A percentile compares a stretch with the other conserved stretches of the same genome.
Conservation (phyloP, 257 asterid genomes). For the Coffea canephora region DNA sequence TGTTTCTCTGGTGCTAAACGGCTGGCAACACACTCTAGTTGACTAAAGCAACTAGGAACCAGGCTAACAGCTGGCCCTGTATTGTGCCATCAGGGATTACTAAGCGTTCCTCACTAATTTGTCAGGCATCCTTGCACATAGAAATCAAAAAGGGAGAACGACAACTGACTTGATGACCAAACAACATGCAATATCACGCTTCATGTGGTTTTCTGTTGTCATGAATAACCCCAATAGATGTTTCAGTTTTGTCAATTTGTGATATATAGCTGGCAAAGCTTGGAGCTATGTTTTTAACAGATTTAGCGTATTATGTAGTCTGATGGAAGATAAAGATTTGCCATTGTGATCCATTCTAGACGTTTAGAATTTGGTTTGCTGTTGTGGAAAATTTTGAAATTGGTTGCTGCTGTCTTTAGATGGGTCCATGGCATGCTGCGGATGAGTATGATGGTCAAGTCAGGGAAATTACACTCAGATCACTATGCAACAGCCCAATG, state of each 20-base stretch:
- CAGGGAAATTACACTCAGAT: conserved; percentile 73
- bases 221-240: neutral
- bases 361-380: neutral
- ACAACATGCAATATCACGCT: too few species aligned
- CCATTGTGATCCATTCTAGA: neutral
- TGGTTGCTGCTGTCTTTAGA: conserved; percentile 41
- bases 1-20: neutral
- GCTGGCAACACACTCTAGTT: neutral
- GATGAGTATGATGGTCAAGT: conserved; percentile 79
- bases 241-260: neutral
- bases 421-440: conserved; percentile 77
- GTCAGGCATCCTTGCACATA: neutral
- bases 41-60: neutral
- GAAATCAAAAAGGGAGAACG: neutral
- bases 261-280: neutral
- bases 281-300: neutral
- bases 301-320: neutral
- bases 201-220: too few species aligned
- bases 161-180: neutral
- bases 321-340: neutral
- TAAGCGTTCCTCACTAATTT: neutral
- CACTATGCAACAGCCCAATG: conserved; percentile 83
- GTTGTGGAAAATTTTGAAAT: neutral
- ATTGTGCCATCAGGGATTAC: neutral
- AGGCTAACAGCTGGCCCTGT: neutral